These are phyloP conservation scores for Aciculosporium take DNA, from an alignment of 2,329 filamentous ascomycete genomes.

Conservation along the genomic window DNA sequence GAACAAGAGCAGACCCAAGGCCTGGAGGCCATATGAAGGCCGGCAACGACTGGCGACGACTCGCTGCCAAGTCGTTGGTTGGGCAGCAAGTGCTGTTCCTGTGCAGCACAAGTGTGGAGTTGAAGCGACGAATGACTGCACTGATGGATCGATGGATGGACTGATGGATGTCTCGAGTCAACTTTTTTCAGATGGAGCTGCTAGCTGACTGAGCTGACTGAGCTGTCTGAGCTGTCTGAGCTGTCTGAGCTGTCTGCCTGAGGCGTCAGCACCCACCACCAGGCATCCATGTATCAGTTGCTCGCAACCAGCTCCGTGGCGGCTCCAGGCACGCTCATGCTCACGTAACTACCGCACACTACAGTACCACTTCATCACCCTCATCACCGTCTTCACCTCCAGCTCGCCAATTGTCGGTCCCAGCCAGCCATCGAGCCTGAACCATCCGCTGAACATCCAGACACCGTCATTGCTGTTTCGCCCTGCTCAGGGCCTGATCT, in stretches of 20 bases:
- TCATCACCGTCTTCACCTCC: conserved; percentile 6
- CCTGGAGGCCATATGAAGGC: neutral
- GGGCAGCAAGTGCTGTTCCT: conserved; percentile 4
- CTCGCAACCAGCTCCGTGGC: conserved; percentile 17
- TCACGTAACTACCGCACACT: conserved; percentile 26
- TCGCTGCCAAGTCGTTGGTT: neutral
- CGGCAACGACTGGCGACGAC: neutral
- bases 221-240: too few relatives aligned
- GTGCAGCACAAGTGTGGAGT: conserved; percentile 4
- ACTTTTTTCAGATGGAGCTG: too few relatives aligned
- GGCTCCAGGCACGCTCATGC: conserved; percentile 34
- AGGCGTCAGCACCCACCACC: conserved; percentile 13
- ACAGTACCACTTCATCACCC: conserved; percentile 7
- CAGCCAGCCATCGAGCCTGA: conserved; percentile 1
- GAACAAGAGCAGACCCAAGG: neutral
- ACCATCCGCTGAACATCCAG: conserved; percentile 1
- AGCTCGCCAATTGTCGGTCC: conserved; percentile 4
- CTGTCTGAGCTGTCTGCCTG: too few relatives aligned
- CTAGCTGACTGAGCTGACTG: too few relatives aligned
- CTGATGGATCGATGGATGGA: conserved; percentile 3
- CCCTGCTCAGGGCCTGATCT: conserved; percentile 11
- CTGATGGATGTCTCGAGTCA: too few relatives aligned
- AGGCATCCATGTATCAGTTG: conserved; percentile 21
- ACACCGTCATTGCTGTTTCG: neutral
- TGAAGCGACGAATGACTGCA: neutral